These are phyloP conservation scores for Aspergillus ellipticus DNA, from an alignment of 495 filamentous ascomycete species.

Conservation along the genomic window DNA sequence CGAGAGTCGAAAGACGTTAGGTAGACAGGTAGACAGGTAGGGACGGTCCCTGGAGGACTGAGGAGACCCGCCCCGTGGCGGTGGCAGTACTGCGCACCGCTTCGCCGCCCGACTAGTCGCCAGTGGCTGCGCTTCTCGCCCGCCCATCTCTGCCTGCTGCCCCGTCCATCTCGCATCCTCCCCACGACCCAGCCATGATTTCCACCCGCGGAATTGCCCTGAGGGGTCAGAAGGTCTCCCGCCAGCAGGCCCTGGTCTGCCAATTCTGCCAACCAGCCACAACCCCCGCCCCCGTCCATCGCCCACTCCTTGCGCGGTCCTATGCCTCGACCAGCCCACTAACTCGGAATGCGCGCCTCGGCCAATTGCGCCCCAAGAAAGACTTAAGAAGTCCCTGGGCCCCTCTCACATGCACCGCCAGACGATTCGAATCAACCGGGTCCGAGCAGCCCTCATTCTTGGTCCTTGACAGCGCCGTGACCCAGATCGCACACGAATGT, in stretches of 20 bases:
- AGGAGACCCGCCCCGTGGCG: background rate
- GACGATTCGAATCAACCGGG: conserved; percentile 14
- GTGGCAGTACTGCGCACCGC: conserved; percentile 10
- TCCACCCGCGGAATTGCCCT: conserved; percentile 36
- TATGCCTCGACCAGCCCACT: conserved; percentile 9
- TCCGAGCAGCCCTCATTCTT: conserved; percentile 10
- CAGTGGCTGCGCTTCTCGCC: no score
- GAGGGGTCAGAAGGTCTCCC: conserved; percentile 23
- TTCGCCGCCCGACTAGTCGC: background rate
- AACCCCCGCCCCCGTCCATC: conserved; percentile 14
- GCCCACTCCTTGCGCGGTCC: conserved; percentile 21
- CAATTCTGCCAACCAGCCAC: conserved; percentile 38
- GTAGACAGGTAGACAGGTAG: background rate
- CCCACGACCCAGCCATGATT: background rate
- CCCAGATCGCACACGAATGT: conserved; percentile 26
- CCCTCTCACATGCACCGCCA: background rate
- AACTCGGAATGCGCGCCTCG: conserved; percentile 11
- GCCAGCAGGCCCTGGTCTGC: conserved; percentile 27
- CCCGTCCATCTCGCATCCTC: background rate
- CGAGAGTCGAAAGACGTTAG: background rate
- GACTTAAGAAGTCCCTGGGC: conserved; percentile 1
- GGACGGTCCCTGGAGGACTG: background rate
- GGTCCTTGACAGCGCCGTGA: conserved; percentile 18
- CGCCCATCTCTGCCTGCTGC: background rate
- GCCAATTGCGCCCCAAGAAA: conserved; percentile 17